These are phyloP conservation scores for Sphagnum fallax DNA, from an alignment of 228 moss, liverwort and hornwort genomes.

Conservation along the genomic window DNA sequence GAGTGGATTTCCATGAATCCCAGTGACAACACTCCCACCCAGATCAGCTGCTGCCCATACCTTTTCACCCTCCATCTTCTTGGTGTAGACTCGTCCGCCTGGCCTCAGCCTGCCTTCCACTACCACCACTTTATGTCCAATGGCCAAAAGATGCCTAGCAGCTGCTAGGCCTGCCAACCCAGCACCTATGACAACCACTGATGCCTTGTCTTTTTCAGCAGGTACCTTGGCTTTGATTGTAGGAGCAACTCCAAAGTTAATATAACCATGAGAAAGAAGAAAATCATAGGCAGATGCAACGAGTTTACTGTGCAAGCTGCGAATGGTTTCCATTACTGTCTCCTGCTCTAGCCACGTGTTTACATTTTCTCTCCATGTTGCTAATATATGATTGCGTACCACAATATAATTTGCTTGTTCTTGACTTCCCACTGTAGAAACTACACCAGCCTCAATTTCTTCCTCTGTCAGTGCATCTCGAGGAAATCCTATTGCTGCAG, in stretches of 20 bases:
- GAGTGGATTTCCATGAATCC: slow-evolving; percentile 72
- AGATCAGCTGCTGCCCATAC: slow-evolving; percentile 55
- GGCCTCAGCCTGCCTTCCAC: slow-evolving; percentile 69
- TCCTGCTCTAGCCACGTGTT: slow-evolving; percentile 54
- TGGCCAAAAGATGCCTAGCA: slow-evolving; percentile 59
- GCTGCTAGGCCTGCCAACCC: slow-evolving; percentile 71
- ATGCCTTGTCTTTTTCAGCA: slow-evolving; percentile 38
- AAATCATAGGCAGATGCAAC: slow-evolving; percentile 53
- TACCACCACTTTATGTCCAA: slow-evolving; percentile 59
- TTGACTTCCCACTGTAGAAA: slow-evolving; percentile 38
- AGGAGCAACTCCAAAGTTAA: slow-evolving; percentile 64
- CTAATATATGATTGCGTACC: slow-evolving; percentile 66
- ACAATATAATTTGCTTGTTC: slow-evolving; percentile 60
- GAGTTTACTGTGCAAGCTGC: slow-evolving; percentile 33
- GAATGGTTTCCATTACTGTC: slow-evolving; percentile 60
- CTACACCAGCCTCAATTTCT: slow-evolving; percentile 49
- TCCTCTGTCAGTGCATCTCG: slow-evolving; percentile 57
- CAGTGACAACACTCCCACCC: slow-evolving; percentile 75
- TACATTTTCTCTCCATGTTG: slow-evolving; percentile 64
- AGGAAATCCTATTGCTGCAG: slow-evolving; percentile 65
- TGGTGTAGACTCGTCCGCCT: slow-evolving; percentile 67
- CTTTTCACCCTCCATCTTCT: slow-evolving; percentile 60
- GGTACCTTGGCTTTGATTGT: slow-evolving; percentile 45
- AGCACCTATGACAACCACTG: slow-evolving; percentile 61
- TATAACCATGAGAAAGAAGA: slow-evolving; percentile 49